Base-by-base conservation (phyloP, 306 rosid species). In the Bauhinia variegata region DNA sequence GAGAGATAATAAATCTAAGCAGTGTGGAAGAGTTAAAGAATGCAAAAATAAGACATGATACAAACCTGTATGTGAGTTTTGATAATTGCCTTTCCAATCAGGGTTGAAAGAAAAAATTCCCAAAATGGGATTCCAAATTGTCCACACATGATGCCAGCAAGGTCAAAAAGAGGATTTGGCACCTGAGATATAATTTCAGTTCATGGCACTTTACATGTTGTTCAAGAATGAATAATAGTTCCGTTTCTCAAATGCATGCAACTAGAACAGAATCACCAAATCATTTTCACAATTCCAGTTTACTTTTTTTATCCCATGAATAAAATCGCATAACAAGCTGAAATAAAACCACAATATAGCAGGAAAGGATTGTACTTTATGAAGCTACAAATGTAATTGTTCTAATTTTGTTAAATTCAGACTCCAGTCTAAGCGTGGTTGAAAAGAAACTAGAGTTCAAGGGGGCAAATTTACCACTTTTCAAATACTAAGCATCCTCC, bases 61-160 rank as follows among this genome's bases (percentile, higher is more conserved):
- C 86, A 75, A 66, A 95, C 99, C 96, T 95, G 99, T 68, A 95
- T 80, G 81, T 95, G 99, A 74, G 99, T 84, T 84, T 95, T 95
- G 67, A 95, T 82, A 65, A 95, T 42, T 68, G 99, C 99, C 80
- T 95, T 95, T 75, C 99, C 99, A 68, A 88, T 77, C 84, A 88
- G 71, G 39, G 99, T 95, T 64, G 97, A 87, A 16, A 87, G 81
- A 60, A 95, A 95, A 66, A 95, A 90, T 55, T 86, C 72, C 97
- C 97, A 88, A 68, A 95, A 95, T 6, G 99, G 85, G 76, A 88
- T 71, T 36, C 97, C 95, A 74, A 88, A 90, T 85, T 95, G 99
- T 72, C 99, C 99, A 78, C 99, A 95, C 99, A 95, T 88, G 72
- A 95, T 95, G 83, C 99, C 99, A 57, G 99, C 99, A 59, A 95